Evolutionary conservation across 257 asterid genomes (phyloP), one percentile per base, ranked within the genome.

Genomic region (Fraxinus quadrangulata): DNA sequence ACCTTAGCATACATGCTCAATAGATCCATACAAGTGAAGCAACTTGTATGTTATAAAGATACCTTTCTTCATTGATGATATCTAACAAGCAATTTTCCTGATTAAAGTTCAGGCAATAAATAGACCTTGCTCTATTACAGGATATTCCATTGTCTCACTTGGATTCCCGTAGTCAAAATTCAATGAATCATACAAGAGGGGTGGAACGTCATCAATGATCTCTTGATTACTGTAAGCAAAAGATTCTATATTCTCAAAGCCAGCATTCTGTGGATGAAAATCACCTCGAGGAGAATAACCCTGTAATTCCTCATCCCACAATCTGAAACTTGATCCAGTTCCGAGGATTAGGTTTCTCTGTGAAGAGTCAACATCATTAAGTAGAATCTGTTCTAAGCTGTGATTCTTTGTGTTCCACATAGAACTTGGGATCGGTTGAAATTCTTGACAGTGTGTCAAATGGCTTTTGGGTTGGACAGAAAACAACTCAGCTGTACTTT

Each of bases 41-140:
- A 77, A 75, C 85, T 67, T 45, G 80, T 70, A 75, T 67, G 76
- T 65, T 76, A 82, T 70, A 63, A 81, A 76, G 72, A 71, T 33
- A 49, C 78, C 82, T 76, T 80, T 78, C 77, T 83, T 82, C 75
- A 24, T 33, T 74, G 56, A 74, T 79, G 72, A 73, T 45, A 59
- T 59, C 75, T 80, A 68, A 77, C 51, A 59, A 77, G 74, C 47
- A 69, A 76, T 68, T 5, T 26, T 74, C 77, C 33, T 79, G 70
- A 28, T 33, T 42, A 33, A 33, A 67, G 67, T 70, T 92, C 85
- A 87, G 81, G 84, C 84, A 76, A 88, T 90, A 74, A 75, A 92
- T 45, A 94, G 83, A 81, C 97, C 95, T 81, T 90, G 94, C 70
- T 84, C 92, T 76, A 92, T 86, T 67, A 89, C 92, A 80, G 90